Base-by-base conservation (phyloP, 257 asterid genomes). In the Forsythia viridissima region DNA sequence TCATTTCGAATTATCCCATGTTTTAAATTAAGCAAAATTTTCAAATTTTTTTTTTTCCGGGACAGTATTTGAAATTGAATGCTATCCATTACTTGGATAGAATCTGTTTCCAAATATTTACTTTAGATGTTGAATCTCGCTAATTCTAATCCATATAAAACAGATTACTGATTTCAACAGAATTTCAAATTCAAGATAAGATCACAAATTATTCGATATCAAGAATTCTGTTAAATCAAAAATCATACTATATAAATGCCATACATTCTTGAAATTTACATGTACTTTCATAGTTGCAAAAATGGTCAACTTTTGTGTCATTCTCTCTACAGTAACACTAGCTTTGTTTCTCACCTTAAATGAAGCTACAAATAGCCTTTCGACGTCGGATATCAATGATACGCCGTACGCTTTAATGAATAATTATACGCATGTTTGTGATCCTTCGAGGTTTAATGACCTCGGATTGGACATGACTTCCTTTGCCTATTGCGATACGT, bases 381-480 rank as follows among this genome's bases (percentile, higher is more conserved):
- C 48, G 41, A 55, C 16, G 36, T 82, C 82, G 72, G 82, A 83
- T 36, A 8, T 63, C 36, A 55, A 76, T 9, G 68, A 75, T 40
- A 20, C 80, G 5, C 63, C 39, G 3, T 74, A 57, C 46, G 70
- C 59, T 55, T 67, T 63, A 8, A 57, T 70, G 3, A n/a, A 6
- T 13, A 78, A 78, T 13, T 74, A 84, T 34, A 73, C 83, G 0
- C 78, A 78, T 8, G 87, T 82, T 4, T 87, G 90, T 40, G 75
- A 85, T 69, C 65, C 81, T 6, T 4, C 34, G 15, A 81, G 90
- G 77, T 88, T 81, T 69, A 40, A 20, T 0, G 78, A 77, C 44
- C 82, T 80, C 11, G 88, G 89, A 4, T 39, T 85, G 82, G 69
- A 78, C 81, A 79, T 84, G 59, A 73, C 80, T 30, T 67, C 77